phyloP scores from a whole-genome alignment of 2,329 filamentous ascomycete species.

The Westerdykella ornata region DNA sequence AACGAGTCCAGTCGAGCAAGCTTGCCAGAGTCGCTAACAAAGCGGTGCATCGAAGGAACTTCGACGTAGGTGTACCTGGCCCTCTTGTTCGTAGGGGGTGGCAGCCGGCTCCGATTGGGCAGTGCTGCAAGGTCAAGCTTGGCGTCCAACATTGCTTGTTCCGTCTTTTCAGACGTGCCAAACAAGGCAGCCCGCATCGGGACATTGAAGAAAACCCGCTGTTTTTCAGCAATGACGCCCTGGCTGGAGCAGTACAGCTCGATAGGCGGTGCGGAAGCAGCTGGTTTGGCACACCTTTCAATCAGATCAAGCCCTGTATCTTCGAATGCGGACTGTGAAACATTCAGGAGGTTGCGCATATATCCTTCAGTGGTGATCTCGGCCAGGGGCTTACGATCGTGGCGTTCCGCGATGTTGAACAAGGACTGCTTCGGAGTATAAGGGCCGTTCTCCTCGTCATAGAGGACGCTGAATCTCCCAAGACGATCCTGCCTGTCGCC shows the following conservation, averaged over 20 bases:
- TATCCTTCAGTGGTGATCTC: conserved; percentile 66
- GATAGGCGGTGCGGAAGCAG: conserved; percentile 77
- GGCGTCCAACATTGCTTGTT: conserved; percentile 66
- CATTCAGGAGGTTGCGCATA: conserved; percentile 69
- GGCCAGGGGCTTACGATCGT: conserved; percentile 59
- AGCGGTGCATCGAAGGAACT: conserved; percentile 93
- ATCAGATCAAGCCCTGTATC: conserved; percentile 68
- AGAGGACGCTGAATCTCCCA: conserved; percentile 59
- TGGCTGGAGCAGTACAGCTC: conserved; percentile 70
- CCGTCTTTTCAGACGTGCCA: conserved; percentile 56
- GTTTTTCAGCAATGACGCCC: conserved; percentile 56
- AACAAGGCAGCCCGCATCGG: conserved; percentile 68
- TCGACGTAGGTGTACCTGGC: conserved; percentile 82
- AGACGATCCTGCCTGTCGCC: conserved; percentile 50
- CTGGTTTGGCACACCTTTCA: conserved; percentile 74
- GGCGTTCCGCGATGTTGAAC: conserved; percentile 69
- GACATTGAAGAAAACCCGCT: conserved; percentile 71
- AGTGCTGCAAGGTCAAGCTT: conserved; percentile 61
- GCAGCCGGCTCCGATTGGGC: conserved; percentile 61
- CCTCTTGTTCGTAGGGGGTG: conserved; percentile 72
- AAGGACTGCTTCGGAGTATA: conserved; percentile 70
- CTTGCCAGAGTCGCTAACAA: conserved; percentile 96
- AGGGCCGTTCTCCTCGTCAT: conserved; percentile 57
- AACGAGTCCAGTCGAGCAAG: conserved; percentile 84
- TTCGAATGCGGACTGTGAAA: conserved; percentile 60